These are phyloP conservation scores for Ganoderma lingzhi DNA, from an alignment of 1,284 basidiomycete genomes.

Conservation along the genomic window DNA sequence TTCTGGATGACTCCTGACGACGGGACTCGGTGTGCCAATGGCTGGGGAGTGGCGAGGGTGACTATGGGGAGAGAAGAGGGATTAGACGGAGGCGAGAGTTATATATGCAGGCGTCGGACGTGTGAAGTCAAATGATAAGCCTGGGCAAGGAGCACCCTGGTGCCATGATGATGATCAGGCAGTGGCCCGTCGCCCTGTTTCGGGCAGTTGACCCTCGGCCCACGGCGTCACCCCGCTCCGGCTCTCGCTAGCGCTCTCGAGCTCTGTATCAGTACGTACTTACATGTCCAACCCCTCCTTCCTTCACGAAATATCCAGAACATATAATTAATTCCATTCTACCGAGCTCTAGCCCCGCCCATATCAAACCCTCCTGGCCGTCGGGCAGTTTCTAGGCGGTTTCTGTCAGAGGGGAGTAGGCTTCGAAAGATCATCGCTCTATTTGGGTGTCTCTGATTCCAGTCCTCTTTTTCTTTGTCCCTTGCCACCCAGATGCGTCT, in stretches of 20 bases:
- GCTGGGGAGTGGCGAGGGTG: slow-evolving; percentile 11
- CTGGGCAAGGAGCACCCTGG: slow-evolving; percentile 19
- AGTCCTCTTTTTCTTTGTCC: neutral
- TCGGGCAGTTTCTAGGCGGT: neutral
- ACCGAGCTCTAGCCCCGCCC: neutral
- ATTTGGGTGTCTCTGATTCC: neutral
- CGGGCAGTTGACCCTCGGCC: slow-evolving; percentile 3
- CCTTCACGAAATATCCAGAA: neutral
- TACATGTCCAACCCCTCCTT: neutral
- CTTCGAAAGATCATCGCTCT: neutral
- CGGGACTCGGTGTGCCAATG: slow-evolving; percentile 1
- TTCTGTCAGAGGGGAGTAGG: neutral
- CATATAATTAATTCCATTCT: neutral
- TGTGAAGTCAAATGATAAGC: slow-evolving; percentile 34
- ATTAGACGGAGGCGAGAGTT: slow-evolving; percentile 15
- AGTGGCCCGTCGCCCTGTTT: slow-evolving; percentile 14
- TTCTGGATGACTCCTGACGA: slow-evolving; percentile 7
- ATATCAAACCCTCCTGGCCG: slow-evolving; percentile 6
- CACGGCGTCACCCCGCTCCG: neutral
- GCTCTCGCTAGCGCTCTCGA: neutral
- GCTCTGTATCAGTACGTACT: no score
- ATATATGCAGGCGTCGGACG: slow-evolving; percentile 29
- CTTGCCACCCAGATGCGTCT: neutral
- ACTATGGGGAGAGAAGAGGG: slow-evolving; percentile 14
- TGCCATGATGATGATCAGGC: slow-evolving; percentile 7